Evolutionary conservation across 1,284 basidiomycete species (phyloP).

Genomic region (Heterobasidion annosum): DNA sequence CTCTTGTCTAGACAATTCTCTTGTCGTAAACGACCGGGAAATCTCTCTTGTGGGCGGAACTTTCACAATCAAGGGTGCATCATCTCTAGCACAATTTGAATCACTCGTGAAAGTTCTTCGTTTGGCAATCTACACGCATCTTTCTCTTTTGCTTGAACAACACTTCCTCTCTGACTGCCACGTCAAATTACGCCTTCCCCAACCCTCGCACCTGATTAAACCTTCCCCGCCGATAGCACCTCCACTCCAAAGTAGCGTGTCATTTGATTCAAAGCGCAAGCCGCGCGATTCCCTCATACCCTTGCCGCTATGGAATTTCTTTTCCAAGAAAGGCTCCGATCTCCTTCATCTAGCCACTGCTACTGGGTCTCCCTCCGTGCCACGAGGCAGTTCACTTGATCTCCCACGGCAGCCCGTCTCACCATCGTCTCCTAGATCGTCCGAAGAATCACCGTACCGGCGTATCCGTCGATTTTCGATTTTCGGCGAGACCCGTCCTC

Average conservation of each 20-base stretch:
- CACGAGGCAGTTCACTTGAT: constrained; percentile 28
- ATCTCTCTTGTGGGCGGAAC: constrained; percentile 43
- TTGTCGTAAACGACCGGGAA: constrained; percentile 17
- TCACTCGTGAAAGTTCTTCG: constrained; percentile 40
- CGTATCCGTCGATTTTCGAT: constrained; percentile 39
- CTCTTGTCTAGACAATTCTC: constrained; percentile 3
- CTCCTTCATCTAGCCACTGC: constrained; percentile 20
- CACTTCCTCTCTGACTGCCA: constrained; percentile 42
- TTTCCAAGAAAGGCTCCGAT: constrained; percentile 32
- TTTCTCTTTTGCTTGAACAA: constrained; percentile 56
- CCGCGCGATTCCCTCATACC: constrained; percentile 18
- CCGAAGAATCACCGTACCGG: constrained; percentile 16
- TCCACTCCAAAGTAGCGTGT: too few relatives aligned
- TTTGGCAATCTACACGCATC: constrained; percentile 43
- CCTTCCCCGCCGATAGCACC: constrained; percentile 10
- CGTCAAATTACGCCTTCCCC: constrained; percentile 35
- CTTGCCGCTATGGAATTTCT: constrained; percentile 28
- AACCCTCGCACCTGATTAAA: constrained; percentile 13
- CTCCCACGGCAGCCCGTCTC: constrained; percentile 15
- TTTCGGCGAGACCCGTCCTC: constrained; percentile 23
- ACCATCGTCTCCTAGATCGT: constrained; percentile 12
- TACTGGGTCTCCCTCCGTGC: constrained; percentile 22
- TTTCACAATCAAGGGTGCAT: constrained; percentile 41
- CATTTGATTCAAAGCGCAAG: constrained; percentile 9
- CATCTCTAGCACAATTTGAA: constrained; percentile 31